Evolutionary conservation across 495 filamentous ascomycete genomes (phyloP), one percentile per base, ranked within the genome.

Genomic region (Penicillium turbatum): DNA sequence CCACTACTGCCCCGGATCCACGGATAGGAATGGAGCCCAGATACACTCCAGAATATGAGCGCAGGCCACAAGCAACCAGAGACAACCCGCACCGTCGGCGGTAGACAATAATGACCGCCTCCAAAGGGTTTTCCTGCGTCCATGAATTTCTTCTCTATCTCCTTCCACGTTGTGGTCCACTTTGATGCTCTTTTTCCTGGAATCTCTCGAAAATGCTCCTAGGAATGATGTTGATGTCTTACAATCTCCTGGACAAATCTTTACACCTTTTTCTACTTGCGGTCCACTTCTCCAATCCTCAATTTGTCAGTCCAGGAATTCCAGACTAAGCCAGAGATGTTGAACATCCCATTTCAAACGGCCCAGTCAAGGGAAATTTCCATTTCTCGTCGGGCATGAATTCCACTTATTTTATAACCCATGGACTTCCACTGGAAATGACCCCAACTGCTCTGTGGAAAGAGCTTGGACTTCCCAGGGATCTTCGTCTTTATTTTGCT

Each of bases 11-110:
- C 64, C 66, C 72, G 60, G 74, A 77, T 51, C 64, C 71, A 48
- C 72, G 74, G 67, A 72, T 76, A 70, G 70, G 67, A 73, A 74
- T 77, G 72, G 74, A 74, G 36, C 63, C 71, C 48, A 77, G 74
- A 72, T 77, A 73, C 54, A 74, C 71, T 52, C 70, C 74, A 57
- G 72, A 74, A 51, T 74, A 71, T 58, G 72, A 73, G 54, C 70
- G 71, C 64, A 73, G 72, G 63, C 72, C 70, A 57, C 72, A 73
- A 59, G 60, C 71, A 56, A 60, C 74, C 60, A 62, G 71, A 64
- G 67, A 74, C 51, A 59, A 76, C 47, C 65, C 69, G 30, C 70
- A 72, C 36, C 72, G 72, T 51, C 66, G 72, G 54, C 70, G 73
- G 60, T 72, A 68, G 61, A 63, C 34, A 45, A 49, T 56, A 39